Base-by-base conservation (phyloP, 2,329 filamentous ascomycete species). In the Diaporthe vaccinii region DNA sequence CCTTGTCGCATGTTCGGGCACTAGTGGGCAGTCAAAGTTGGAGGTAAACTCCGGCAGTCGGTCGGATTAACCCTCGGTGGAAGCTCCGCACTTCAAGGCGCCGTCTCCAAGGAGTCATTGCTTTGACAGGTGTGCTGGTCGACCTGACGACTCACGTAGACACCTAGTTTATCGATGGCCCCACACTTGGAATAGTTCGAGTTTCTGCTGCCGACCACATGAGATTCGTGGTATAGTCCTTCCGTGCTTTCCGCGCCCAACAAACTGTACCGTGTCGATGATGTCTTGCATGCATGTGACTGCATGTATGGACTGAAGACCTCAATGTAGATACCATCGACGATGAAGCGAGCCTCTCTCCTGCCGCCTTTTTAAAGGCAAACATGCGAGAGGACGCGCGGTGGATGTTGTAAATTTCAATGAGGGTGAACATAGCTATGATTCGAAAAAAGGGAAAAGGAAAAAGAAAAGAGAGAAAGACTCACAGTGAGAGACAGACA, bases 341-440 rank as follows among this genome's bases (percentile, higher is more conserved):
- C 31, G 31, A 51, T 15, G 28, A 46, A 68, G 44, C 44, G 3
- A 59, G 31, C 15, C 22, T 49, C 7, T 72, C 20, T n/a, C 25
- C 17, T 17, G 17, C 57, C 9, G 57, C 22, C 20, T 46, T 31
- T 5, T 20, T 2, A 72, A 20, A 49, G 70, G 57, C 4, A 72
- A 53, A 1, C 57, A 62, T 12, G 53, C 53, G 6, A 72, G 57
- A 12, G 57, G 12, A 36, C 41, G n/a, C 4, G 8, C 69, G 3
- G 51, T n/a, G 4, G 7, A 46, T 39, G 44, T 4, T 31, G 55
- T 51, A 61, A 55, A 72, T 22, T 59, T 41, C 39, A 15, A 55
- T 55, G 10, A 61, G 20, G 0, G 69, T 28, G 10, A 72, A 72
- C 22, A 61, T 72, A 8, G n/a, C 31, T n/a, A 28, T 72, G n/a